phyloP scores from a whole-genome alignment of 2,329 filamentous ascomycete species.

The Cercospora canescens region DNA sequence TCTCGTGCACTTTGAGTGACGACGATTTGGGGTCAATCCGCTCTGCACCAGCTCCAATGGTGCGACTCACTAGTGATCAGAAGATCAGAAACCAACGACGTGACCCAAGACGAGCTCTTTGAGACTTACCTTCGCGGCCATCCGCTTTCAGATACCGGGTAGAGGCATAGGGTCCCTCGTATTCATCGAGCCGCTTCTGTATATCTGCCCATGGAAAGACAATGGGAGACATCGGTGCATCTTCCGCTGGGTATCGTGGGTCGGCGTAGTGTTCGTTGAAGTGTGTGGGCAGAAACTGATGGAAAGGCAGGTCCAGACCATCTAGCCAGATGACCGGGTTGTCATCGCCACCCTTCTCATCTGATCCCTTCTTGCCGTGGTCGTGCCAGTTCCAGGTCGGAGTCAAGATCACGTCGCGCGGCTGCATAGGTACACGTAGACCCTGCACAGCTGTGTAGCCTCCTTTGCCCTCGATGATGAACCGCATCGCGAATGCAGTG shows the following conservation, averaged over 20 bases:
- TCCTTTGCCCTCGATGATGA: slow-evolving; percentile 58
- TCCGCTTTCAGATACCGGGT: background rate
- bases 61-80: background rate
- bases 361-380: slow-evolving; percentile 56
- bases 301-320: slow-evolving; percentile 48
- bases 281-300: slow-evolving; percentile 53
- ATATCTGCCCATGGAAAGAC: background rate
- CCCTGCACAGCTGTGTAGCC: slow-evolving; percentile 61
- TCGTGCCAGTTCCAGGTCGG: slow-evolving; percentile 63
- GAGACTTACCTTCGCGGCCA: background rate
- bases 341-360: background rate
- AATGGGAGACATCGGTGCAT: background rate
- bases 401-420: slow-evolving; percentile 59
- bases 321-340: slow-evolving; percentile 57
- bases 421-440: slow-evolving; percentile 51
- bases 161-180: background rate
- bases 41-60: background rate
- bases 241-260: slow-evolving; percentile 33
- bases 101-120: too few relatives aligned
- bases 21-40: background rate
- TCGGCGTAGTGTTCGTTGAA: slow-evolving; percentile 55
- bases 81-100: background rate
- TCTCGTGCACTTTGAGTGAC: slow-evolving; percentile 44
- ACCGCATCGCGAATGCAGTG: slow-evolving; percentile 29
- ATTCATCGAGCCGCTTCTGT: background rate